phyloP scores from a whole-genome alignment of 129 eudicot genomes.

The Artemisia tridentata region DNA sequence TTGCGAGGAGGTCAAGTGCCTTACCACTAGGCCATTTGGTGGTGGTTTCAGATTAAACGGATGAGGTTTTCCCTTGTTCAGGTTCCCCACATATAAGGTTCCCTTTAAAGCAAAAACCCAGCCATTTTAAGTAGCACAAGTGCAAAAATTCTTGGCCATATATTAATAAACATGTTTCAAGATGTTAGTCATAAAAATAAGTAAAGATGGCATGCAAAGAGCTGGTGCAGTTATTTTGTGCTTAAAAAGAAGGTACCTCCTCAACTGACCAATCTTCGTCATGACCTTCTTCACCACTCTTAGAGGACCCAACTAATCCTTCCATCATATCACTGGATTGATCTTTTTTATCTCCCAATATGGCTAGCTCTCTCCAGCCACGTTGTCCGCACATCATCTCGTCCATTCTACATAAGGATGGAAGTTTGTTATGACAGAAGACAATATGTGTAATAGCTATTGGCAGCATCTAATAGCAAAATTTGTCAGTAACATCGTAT shows the following conservation, averaged over 20 bases:
- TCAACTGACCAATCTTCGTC: slow-evolving; percentile 53
- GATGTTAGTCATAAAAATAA: background rate
- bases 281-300: slow-evolving; percentile 36
- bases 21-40: no score
- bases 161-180: slow-evolving; percentile 17
- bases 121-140: background rate
- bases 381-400: slow-evolving; percentile 82
- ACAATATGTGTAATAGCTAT: slow-evolving; percentile 11
- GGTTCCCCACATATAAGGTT: background rate
- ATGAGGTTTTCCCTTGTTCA: no score
- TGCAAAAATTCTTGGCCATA: background rate
- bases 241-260: slow-evolving; percentile 44
- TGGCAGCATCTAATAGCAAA: slow-evolving; percentile 9
- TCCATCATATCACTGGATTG: slow-evolving; percentile 44
- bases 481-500: slow-evolving; percentile 14
- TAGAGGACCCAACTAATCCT: slow-evolving; percentile 43
- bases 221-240: slow-evolving; percentile 13
- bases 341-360: slow-evolving; percentile 50
- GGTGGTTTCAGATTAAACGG: no score
- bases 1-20: no score
- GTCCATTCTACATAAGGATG: slow-evolving; percentile 68
- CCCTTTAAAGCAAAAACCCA: background rate
- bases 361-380: slow-evolving; percentile 61
- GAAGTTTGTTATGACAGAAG: slow-evolving; percentile 17
- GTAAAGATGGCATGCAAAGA: slow-evolving; percentile 14